Conservation (phyloP, 2,329 filamentous ascomycete species). For the Pezicula rhizophila region DNA sequence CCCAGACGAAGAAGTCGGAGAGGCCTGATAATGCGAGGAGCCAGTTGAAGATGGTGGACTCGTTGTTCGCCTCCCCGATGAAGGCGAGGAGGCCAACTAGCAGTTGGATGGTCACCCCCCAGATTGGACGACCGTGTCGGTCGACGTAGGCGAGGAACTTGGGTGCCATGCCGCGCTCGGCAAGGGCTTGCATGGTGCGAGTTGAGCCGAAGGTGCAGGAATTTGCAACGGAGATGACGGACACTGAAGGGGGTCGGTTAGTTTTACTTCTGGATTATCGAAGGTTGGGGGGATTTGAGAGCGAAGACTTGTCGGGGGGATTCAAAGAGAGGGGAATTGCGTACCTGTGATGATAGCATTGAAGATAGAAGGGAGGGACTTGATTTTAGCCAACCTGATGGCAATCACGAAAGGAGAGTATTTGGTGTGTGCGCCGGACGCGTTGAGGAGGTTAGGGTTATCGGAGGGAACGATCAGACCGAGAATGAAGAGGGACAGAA, state of each 20-base stretch:
- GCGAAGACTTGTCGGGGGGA: no score
- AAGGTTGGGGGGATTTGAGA: no score
- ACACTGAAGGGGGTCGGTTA: constrained; percentile 19
- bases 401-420: constrained; percentile 41
- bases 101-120: constrained; percentile 45
- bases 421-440: constrained; percentile 19
- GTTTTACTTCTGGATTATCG: no score
- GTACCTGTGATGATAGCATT: constrained; percentile 39
- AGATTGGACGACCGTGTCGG: constrained; percentile 51
- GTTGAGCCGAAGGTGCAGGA: constrained; percentile 44
- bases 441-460: constrained; percentile 14
- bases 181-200: constrained; percentile 43
- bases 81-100: constrained; percentile 51
- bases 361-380: constrained; percentile 42
- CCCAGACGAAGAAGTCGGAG: constrained; percentile 68
- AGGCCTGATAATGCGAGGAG: constrained; percentile 64
- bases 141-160: constrained; percentile 53
- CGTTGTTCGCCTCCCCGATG: constrained; percentile 38
- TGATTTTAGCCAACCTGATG: constrained; percentile 42
- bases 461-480: constrained; percentile 34
- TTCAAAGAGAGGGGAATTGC: no score
- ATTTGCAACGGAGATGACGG: constrained; percentile 45
- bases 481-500: constrained; percentile 34
- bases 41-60: constrained; percentile 49
- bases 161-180: constrained; percentile 45